Base-by-base conservation (phyloP, 805 yeast species). In the Spathaspora gorwiae region DNA sequence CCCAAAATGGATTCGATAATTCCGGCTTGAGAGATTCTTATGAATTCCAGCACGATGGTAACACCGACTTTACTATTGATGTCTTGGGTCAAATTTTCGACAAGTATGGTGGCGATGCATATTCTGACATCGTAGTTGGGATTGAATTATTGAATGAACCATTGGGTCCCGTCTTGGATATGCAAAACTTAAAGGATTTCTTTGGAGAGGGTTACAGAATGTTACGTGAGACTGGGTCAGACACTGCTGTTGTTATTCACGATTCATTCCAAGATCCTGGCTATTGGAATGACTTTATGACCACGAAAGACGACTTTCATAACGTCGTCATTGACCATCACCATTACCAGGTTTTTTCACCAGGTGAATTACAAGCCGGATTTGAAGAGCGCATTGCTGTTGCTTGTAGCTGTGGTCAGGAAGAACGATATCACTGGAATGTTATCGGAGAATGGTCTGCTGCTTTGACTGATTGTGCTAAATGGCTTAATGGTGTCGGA, bases 1-100 rank as follows among this genome's bases (percentile, higher is more conserved):
- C 95, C 19, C 97, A 90, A 65, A 90, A 90, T 62, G 97, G 97
- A 13, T 90, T 88, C 57, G 97, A 90, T 65, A 90, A 90, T 70
- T 87, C 96, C 6, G 97, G 97, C 19, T 67, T 79, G 50, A 78
- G 96, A 56, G 96, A 84, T 59, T 35, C 54, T 1, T 58, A 72
- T 39, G 64, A 63, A 2, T 89, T 86, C 80, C 84, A 75, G 55
- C 59, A 73, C 37, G 73, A 68, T 30, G 70, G 74, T 46, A 82
- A 83, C 57, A 66, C 75, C 37, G 63, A 72, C 26, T 54, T 78
- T 13, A 83, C 95, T 2, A 56, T 78, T 40, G 60, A 71, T 5
- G 87, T 82, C 1, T 64, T 90, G 45, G 59, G 70, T 19, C 56
- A 68, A 26, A 72, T 90, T 39, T 68, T 81, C 39, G 63, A 73